phyloP scores from a whole-genome alignment of 805 yeast species.

The Candida chauliodis region DNA sequence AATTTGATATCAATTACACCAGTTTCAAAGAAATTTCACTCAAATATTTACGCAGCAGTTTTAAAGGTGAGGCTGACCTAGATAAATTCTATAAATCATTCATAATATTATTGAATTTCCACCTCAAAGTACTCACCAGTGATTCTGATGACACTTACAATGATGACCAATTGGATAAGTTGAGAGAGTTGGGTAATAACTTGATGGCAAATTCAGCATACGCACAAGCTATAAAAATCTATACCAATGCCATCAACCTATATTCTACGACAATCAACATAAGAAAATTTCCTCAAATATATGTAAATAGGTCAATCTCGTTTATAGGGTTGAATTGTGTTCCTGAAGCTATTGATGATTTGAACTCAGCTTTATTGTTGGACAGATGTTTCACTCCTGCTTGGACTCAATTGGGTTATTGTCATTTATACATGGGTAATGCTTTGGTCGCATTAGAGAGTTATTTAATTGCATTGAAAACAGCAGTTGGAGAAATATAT shows the following conservation, averaged over 20 bases:
- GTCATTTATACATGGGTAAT: conserved; percentile 38
- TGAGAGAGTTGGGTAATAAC: conserved; percentile 41
- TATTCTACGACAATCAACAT: conserved; percentile 14
- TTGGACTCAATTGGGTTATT: conserved; percentile 43
- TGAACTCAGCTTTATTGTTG: conserved; percentile 26
- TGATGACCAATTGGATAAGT: conserved; percentile 11
- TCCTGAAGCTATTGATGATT: conserved; percentile 36
- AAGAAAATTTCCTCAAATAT: conserved; percentile 26
- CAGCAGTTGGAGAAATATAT: conserved; percentile 27
- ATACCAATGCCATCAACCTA: conserved; percentile 32
- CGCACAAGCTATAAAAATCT: conserved; percentile 37
- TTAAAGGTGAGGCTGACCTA: neutral
- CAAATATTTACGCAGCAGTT: neutral
- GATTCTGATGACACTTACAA: neutral
- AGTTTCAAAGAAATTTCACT: neutral
- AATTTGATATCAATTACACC: neutral
- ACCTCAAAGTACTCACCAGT: neutral
- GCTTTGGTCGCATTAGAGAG: conserved; percentile 30
- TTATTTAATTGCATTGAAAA: conserved; percentile 29
- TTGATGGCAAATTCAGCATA: conserved; percentile 32
- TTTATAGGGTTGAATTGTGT: conserved; percentile 39
- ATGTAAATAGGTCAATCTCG: conserved; percentile 39
- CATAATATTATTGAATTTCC: neutral
- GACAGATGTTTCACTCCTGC: conserved; percentile 38
- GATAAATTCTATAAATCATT: neutral